Base-by-base conservation (phyloP, 768 basidiomycete species). In the Calocera cornea region DNA sequence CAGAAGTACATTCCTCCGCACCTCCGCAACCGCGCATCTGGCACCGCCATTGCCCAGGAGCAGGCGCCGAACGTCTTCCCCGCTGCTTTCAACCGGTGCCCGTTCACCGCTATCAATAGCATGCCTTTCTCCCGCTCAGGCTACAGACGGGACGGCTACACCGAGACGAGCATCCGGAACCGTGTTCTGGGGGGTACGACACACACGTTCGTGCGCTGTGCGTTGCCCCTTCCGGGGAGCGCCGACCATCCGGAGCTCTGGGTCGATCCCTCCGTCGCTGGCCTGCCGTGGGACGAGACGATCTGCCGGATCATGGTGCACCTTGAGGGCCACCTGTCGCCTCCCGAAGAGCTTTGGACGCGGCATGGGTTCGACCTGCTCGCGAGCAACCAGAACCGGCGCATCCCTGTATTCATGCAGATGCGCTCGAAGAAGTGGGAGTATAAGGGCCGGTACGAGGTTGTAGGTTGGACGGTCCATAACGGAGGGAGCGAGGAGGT, bases 401-500 rank as follows among this genome's bases (percentile, higher is more conserved):
- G 31, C 5, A 60, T 60, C 54, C 27, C 54, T 27, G 2, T 60
- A 19, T 60, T 60, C 54, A 7, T 29, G 27, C 54, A 60, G 27
- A 11, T 60, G 11, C 11, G 14, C 16, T 8, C 2, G 27, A 5
- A 10, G 54, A 27, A 19, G 27, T 60, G 54, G 54, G 54, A 60
- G 54, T 60, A 29, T 19, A 27, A 29, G 10, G 54, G 54, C 11
- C 24, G 54, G 16, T 60, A 16, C 27, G 54, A 60, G 31, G 22
- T 60, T 33, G 27, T 16, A 8, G 2, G 2, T 5, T 60, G 19
- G 2, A 33, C 24, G 54, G 19, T 60, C 11, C 31, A 16, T 31
- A 22, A 60, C 7, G 54, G 54, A 60, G 54, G 54, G 10, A 60
- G 54, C 54, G 54, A 60, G 5, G 54, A 60, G 54, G 54, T 60